Evolutionary conservation across 2,329 filamentous ascomycete genomes (phyloP), one percentile per base, ranked within the genome.

Genomic region (Simplicillium aogashimaense): DNA sequence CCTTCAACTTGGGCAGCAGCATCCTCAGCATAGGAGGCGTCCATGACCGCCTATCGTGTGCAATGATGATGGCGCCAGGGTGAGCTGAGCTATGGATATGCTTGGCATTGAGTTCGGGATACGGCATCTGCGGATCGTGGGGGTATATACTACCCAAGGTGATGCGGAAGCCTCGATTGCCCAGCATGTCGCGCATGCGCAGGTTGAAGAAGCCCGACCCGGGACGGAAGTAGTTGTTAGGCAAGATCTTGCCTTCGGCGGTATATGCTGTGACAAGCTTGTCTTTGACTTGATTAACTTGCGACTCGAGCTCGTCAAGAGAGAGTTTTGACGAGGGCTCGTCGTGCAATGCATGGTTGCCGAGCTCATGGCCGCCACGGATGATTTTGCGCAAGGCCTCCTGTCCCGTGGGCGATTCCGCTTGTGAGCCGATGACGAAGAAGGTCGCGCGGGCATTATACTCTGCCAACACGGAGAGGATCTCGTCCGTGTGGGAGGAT

Each of bases 341-440:
- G 60, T 95, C 88, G 57, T 79, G 75, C 86, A 92, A 89, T 9
- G 84, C 88, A 60, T 95, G 88, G 61, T 95, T 95, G 17, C 76
- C 88, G 3, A 95, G 67, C 65, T 88, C 83, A 57, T 83, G 76
- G 16, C 79, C 80, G 37, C 62, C 65, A 30, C 65, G 63, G n/a
- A 85, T 66, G 2, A 84, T 64, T 31, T 74, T 65, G 34, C 69
- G 60, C 28, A 87, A 65, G 3, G 71, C 59, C 6, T 65, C 62
- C 53, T 81, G 70, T 20, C 67, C 52, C 8, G 54, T 57, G 3
- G 65, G 59, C 2, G 72, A 75, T 0, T 66, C 49, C 9, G 86
- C 78, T 63, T 95, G 87, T 3, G 72, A 73, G 8, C 88, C 88
- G 50, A 95, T 94, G 28, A 94, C 72, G 59, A 95, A 95, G 58